Percentiles rank a stretch among this genome's conserved stretches.
These are phyloP conservation scores for Lasiodiplodia theobromae DNA, from an alignment of 2,329 filamentous ascomycete genomes.

Conservation along the genomic window DNA sequence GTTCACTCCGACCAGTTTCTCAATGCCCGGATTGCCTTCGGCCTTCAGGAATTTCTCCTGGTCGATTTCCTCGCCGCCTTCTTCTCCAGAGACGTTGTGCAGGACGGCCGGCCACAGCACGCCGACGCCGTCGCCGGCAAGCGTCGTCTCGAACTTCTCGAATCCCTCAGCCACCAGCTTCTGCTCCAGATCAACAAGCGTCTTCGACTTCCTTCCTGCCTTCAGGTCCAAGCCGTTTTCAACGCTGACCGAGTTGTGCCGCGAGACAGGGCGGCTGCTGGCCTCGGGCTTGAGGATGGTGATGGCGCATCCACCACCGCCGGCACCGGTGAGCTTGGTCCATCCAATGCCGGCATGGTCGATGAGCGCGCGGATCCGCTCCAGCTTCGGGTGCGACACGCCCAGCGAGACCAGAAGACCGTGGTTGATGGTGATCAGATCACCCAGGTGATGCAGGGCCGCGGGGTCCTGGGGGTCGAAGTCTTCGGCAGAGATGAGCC, in stretches of 20 bases:
- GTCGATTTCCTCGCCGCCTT: conserved; percentile 91
- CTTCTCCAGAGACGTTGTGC: conserved; percentile 80
- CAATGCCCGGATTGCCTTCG: conserved; percentile 83
- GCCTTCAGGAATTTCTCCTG: conserved; percentile 87
- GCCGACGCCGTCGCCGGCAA: conserved; percentile 92
- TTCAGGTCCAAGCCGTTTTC: conserved; percentile 39
- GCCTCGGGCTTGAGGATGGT: conserved; percentile 77
- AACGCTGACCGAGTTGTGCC: conserved; percentile 9
- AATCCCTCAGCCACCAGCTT: conserved; percentile 70
- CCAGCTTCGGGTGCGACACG: conserved; percentile 91
- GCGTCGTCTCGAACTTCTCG: conserved; percentile 82
- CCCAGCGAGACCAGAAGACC: conserved; percentile 89
- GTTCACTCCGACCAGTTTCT: conserved; percentile 80
- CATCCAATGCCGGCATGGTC: conserved; percentile 90
- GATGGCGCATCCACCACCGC: conserved; percentile 94
- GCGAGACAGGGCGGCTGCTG: conserved; percentile 31
- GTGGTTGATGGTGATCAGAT: conserved; percentile 93
- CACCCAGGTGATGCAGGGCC: conserved; percentile 76
- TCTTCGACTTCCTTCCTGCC: conserved; percentile 55
- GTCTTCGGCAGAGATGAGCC: conserved; percentile 63
- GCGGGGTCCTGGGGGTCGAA: conserved; percentile 72
- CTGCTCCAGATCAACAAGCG: conserved; percentile 67
- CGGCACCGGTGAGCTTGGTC: conserved; percentile 96
- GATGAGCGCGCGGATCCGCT: conserved; percentile 83
- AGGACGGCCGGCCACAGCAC: conserved; percentile 93